A percentile compares a stretch with the other conserved stretches of the same genome.
These are phyloP conservation scores for Hura crepitans DNA, from an alignment of 441 rosid species.

Conservation along the genomic window DNA sequence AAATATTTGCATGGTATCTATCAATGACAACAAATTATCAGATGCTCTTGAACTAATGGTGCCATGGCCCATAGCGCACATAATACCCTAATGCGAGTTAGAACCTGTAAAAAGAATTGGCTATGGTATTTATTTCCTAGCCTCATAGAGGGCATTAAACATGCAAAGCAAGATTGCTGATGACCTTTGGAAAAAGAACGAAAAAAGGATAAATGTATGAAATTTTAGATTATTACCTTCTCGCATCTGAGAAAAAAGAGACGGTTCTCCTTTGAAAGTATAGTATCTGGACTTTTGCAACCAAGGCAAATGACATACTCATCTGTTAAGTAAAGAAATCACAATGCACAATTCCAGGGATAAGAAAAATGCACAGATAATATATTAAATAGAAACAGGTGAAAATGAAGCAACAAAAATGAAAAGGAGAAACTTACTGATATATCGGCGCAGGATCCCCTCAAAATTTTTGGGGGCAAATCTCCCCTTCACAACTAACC, in stretches of 20 bases:
- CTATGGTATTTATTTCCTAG: background rate
- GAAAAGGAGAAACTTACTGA: constrained; percentile 39
- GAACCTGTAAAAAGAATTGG: background rate
- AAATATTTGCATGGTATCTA: background rate
- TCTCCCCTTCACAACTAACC: constrained; percentile 68
- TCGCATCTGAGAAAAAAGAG: constrained; percentile 75
- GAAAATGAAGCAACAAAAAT: background rate
- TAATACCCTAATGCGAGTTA: background rate
- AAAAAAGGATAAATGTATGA: background rate
- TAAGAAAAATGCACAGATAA: background rate
- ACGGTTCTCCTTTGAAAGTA: constrained; percentile 64
- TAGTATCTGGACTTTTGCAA: constrained; percentile 83
- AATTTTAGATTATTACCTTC: constrained; percentile 42
- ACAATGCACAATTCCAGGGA: background rate
- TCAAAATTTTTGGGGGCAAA: constrained; percentile 70
- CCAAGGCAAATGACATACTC: constrained; percentile 76
- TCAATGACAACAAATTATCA: too few species aligned
- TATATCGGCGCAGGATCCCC: constrained; percentile 59
- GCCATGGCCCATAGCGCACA: background rate
- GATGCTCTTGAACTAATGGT: too few species aligned
- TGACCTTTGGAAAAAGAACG: background rate
- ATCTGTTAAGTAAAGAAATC: constrained; percentile 36
- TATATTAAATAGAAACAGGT: background rate
- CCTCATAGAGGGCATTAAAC: background rate
- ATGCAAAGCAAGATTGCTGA: background rate